Evolutionary conservation across 2,329 filamentous ascomycete species (phyloP).

Genomic region (Acrodontium crateriforme): DNA sequence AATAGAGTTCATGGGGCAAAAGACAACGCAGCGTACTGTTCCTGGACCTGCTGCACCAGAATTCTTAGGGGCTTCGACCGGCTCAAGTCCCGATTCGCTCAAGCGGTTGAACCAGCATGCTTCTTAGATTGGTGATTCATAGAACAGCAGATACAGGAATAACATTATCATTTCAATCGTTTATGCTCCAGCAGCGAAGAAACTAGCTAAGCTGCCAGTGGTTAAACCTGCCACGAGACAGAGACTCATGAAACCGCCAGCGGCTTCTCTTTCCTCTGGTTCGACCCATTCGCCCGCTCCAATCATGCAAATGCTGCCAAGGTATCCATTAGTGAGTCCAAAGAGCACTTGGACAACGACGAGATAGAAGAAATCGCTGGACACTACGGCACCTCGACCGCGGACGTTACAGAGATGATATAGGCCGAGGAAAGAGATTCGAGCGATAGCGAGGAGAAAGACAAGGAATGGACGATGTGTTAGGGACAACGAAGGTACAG

Average conservation of each 20-base stretch:
- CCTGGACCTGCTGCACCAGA: no score
- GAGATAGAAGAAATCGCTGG: constrained; percentile 80
- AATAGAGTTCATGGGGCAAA: no score
- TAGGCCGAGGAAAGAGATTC: constrained; percentile 62
- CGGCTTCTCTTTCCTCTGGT: constrained; percentile 69
- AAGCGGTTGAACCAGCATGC: no score
- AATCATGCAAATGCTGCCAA: constrained; percentile 87
- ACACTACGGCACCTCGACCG: constrained; percentile 57
- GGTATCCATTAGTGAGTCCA: constrained; percentile 73
- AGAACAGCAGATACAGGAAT: no score
- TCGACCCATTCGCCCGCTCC: constrained; percentile 69
- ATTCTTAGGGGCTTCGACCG: no score
- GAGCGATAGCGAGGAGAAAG: constrained; percentile 51
- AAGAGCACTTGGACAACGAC: constrained; percentile 70
- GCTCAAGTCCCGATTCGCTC: no score
- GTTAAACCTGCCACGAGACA: constrained; percentile 76
- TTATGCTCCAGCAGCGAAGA: constrained; percentile 43
- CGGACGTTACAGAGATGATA: constrained; percentile 84
- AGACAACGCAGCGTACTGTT: no score
- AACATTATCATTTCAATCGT: no score
- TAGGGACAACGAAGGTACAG: constrained; percentile 41
- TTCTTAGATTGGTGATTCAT: no score
- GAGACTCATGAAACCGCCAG: constrained; percentile 87
- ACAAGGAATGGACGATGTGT: constrained; percentile 51
- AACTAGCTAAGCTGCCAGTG: constrained; percentile 78